Evolutionary conservation across 352 stramenopile species (phyloP).

Genomic region (Elongisporangium undulatum): DNA sequence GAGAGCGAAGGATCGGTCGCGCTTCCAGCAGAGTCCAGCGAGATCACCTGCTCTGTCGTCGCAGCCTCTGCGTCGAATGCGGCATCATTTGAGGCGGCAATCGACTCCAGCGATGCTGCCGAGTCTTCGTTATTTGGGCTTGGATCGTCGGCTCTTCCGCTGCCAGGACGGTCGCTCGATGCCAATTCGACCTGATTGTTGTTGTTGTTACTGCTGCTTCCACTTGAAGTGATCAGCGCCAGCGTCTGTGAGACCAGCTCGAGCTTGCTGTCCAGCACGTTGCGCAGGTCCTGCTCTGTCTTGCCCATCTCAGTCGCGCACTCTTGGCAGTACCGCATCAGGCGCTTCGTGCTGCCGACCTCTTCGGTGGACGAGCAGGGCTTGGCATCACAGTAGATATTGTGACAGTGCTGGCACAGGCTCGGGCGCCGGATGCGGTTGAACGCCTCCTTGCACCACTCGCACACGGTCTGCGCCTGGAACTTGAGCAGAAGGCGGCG

Average conservation of each 20-base stretch:
- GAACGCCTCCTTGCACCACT: slow-evolving; percentile 80
- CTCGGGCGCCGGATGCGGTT: slow-evolving; percentile 53
- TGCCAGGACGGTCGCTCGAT: not conserved
- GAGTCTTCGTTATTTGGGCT: not conserved
- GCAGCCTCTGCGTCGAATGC: not conserved
- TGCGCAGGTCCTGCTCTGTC: slow-evolving; percentile 59
- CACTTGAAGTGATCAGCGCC: slow-evolving; percentile 22
- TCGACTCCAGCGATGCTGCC: not conserved
- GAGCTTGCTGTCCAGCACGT: slow-evolving; percentile 56
- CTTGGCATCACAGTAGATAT: slow-evolving; percentile 76
- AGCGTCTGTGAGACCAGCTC: slow-evolving; percentile 50
- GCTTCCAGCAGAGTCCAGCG: slow-evolving; percentile 6
- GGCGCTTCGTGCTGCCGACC: slow-evolving; percentile 7
- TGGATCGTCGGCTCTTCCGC: slow-evolving; percentile 9
- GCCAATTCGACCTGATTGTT: not conserved
- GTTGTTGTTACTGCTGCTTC: slow-evolving; percentile 8
- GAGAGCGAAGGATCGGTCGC: not conserved
- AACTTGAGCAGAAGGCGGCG: slow-evolving; percentile 65
- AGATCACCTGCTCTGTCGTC: slow-evolving; percentile 8
- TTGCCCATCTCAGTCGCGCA: slow-evolving; percentile 70
- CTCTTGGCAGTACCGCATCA: slow-evolving; percentile 68
- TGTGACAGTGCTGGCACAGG: slow-evolving; percentile 77
- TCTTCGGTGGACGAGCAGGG: slow-evolving; percentile 49
- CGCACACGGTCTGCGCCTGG: slow-evolving; percentile 47
- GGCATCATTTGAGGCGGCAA: not conserved